Evolutionary conservation across 2,329 filamentous ascomycete genomes (phyloP).

Genomic region (Phoma sp.): DNA sequence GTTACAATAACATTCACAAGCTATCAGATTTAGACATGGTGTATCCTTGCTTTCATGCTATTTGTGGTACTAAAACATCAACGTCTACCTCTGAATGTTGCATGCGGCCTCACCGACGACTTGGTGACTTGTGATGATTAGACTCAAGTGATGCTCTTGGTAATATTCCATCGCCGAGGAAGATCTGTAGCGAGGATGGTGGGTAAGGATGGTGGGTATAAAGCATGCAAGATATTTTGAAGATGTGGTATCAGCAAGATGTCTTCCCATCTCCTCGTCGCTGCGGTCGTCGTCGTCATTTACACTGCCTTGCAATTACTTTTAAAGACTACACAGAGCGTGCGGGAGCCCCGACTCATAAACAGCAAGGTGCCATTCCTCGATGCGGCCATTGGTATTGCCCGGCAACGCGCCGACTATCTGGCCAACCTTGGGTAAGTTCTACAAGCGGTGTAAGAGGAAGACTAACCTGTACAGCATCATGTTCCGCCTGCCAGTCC

Average conservation of each 20-base stretch:
- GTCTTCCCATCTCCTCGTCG: not conserved
- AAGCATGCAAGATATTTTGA: not conserved
- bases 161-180: no score
- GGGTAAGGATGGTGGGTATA: not conserved
- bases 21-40: no score
- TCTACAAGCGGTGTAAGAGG: not conserved
- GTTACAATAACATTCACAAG: no score
- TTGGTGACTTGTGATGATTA: no score
- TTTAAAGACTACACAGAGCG: not conserved
- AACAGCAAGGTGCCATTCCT: constrained; percentile 6
- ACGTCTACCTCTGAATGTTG: no score
- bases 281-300: not conserved
- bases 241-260: not conserved
- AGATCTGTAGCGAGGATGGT: no score
- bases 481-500: constrained; percentile 42
- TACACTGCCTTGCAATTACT: constrained; percentile 2
- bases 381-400: constrained; percentile 1
- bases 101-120: no score
- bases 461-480: constrained; percentile 11
- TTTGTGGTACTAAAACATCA: no score
- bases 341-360: constrained; percentile 1
- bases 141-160: no score
- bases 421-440: not conserved
- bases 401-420: constrained; percentile 2
- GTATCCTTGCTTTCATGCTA: no score